phyloP scores from a whole-genome alignment of 305 asterid species.

The Fraxinus angustifolia region DNA sequence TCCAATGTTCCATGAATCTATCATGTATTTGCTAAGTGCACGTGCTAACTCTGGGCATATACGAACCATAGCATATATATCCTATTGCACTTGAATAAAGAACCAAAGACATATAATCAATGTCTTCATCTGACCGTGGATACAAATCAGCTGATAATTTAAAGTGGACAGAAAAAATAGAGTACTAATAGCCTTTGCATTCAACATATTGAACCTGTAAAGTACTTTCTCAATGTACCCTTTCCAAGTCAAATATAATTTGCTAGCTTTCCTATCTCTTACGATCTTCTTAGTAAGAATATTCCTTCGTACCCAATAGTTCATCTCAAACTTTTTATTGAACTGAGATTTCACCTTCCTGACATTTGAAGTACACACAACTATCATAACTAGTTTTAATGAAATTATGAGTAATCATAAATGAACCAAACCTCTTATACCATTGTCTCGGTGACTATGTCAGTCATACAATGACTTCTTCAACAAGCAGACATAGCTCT shows the following conservation, averaged over 20 bases:
- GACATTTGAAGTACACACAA: background rate
- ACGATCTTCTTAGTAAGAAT: background rate
- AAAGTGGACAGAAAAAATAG: background rate
- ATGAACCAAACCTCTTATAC: background rate
- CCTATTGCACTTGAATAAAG: background rate
- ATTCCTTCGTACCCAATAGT: background rate
- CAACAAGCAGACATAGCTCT: background rate
- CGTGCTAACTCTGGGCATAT: background rate
- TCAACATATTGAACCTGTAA: background rate
- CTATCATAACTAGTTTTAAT: too few relatives aligned
- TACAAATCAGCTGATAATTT: background rate
- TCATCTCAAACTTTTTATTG: background rate
- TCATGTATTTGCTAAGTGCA: background rate
- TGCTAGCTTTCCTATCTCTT: background rate
- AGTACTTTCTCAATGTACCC: background rate
- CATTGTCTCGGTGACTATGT: background rate
- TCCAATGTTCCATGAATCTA: background rate
- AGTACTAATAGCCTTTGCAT: background rate
- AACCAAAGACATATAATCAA: background rate
- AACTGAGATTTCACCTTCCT: background rate
- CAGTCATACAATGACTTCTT: background rate
- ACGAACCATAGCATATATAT: background rate
- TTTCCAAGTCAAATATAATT: background rate
- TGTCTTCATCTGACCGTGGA: background rate
- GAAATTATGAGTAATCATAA: too few relatives aligned